phyloP scores from a whole-genome alignment of 2,329 filamentous ascomycete species.

The Penicillium sp. region DNA sequence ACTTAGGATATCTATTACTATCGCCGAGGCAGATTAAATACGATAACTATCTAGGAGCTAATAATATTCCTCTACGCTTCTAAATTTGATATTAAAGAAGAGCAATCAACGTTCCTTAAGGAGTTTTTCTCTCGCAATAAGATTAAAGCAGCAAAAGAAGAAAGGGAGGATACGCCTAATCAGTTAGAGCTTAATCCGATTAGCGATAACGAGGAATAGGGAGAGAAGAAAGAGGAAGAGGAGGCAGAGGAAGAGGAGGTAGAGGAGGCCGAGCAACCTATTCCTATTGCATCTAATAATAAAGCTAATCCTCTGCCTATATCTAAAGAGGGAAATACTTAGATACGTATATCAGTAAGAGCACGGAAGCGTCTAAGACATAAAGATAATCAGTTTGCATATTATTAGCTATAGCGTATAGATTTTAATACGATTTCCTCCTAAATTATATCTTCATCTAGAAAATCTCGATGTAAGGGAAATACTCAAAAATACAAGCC shows the following conservation, averaged over 20 bases:
- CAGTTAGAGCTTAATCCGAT: not conserved
- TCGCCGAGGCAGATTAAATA: not conserved
- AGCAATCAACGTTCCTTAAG: not conserved
- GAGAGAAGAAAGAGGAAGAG: too few species aligned
- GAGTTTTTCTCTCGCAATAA: not conserved
- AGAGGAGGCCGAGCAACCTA: not conserved
- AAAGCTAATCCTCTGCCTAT: too few species aligned
- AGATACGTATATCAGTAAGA: too few species aligned
- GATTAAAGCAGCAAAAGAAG: not conserved
- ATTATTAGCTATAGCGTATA: too few species aligned
- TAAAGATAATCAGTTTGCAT: too few species aligned
- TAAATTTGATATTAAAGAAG: not conserved
- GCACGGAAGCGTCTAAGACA: too few species aligned
- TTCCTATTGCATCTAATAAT: too few species aligned
- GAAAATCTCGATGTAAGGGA: too few species aligned
- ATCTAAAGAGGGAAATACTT: too few species aligned
- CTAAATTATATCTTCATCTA: too few species aligned
- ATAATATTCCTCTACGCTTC: conserved; percentile 1
- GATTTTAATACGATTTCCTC: too few species aligned
- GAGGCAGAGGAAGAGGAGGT: not conserved
- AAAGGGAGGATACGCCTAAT: not conserved
- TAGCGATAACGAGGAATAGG: not conserved
- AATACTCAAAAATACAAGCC: too few species aligned
- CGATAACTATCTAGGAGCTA: not conserved
- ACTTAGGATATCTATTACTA: conserved; percentile 7